A percentile compares a stretch with the other conserved stretches of the same genome.
phyloP scores from a whole-genome alignment of 768 basidiomycete genomes.

The Panaeolus cyanescens region DNA sequence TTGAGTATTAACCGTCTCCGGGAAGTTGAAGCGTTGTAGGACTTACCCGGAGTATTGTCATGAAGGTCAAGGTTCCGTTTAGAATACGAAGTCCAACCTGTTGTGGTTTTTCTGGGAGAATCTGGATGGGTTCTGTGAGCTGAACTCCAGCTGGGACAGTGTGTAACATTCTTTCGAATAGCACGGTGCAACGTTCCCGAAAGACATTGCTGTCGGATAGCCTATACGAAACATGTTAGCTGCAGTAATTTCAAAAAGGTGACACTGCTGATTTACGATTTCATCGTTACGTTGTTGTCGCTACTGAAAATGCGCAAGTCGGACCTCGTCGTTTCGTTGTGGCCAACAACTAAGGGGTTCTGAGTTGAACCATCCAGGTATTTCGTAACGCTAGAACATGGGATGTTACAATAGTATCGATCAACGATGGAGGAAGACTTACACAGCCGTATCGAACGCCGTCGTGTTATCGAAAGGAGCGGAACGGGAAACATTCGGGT shows the following conservation, averaged over 20 bases:
- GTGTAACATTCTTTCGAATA: conserved; percentile 49
- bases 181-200: conserved; percentile 35
- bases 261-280: conserved; percentile 22
- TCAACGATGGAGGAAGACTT: conserved; percentile 12
- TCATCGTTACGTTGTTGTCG: conserved; percentile 36
- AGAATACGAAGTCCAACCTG: neutral
- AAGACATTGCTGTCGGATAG: conserved; percentile 35
- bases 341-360: conserved; percentile 33
- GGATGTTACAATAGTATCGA: neutral
- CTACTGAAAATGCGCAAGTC: conserved; percentile 35
- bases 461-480: conserved; percentile 41
- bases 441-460: conserved; percentile 46
- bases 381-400: conserved; percentile 29
- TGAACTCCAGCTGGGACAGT: conserved; percentile 44
- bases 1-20: too few species aligned
- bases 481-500: conserved; percentile 30
- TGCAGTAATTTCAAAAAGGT: neutral
- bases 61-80: neutral
- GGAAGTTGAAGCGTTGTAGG: neutral
- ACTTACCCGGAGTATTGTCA: neutral
- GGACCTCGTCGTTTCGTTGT: conserved; percentile 35
- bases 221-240: conserved; percentile 16
- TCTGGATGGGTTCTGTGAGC: conserved; percentile 43
- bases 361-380: conserved; percentile 35
- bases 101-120: conserved; percentile 37